phyloP scores from a whole-genome alignment of 1,284 basidiomycete genomes.

The Ceraceosorus bombacis region DNA sequence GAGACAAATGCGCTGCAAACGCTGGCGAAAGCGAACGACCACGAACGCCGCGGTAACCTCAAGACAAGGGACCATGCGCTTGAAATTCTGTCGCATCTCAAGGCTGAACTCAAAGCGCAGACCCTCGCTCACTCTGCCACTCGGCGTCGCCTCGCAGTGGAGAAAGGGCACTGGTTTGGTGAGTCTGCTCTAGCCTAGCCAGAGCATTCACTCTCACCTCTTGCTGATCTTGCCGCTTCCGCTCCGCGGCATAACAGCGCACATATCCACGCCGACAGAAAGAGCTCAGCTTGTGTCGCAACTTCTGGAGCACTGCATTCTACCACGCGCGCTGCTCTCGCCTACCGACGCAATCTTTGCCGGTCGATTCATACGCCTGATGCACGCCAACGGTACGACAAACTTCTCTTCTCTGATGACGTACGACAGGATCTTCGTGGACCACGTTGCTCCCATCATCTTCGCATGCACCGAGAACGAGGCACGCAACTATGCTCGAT shows the following conservation, averaged over 20 bases:
- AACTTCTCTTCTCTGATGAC: conserved; percentile 82
- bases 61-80: conserved; percentile 5
- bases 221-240: neutral
- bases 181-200: neutral
- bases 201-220: no score
- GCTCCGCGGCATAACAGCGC: neutral
- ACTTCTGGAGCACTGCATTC: conserved; percentile 82
- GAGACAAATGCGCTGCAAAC: conserved; percentile 33
- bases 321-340: conserved; percentile 81
- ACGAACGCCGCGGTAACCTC: conserved; percentile 18
- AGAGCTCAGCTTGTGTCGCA: conserved; percentile 26
- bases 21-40: conserved; percentile 17
- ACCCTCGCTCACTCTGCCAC: conserved; percentile 64
- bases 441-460: conserved; percentile 61
- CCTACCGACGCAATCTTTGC: conserved; percentile 95
- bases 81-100: conserved; percentile 36
- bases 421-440: conserved; percentile 58
- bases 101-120: conserved; percentile 66
- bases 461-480: conserved; percentile 94
- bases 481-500: conserved; percentile 76
- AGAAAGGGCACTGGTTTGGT: conserved; percentile 80
- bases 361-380: conserved; percentile 76
- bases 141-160: conserved; percentile 65
- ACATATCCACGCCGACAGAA: conserved; percentile 12
- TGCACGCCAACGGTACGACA: conserved; percentile 76